These are phyloP conservation scores for Dactylella cylindrospora DNA, from an alignment of 2,329 filamentous ascomycete genomes.

Conservation along the genomic window DNA sequence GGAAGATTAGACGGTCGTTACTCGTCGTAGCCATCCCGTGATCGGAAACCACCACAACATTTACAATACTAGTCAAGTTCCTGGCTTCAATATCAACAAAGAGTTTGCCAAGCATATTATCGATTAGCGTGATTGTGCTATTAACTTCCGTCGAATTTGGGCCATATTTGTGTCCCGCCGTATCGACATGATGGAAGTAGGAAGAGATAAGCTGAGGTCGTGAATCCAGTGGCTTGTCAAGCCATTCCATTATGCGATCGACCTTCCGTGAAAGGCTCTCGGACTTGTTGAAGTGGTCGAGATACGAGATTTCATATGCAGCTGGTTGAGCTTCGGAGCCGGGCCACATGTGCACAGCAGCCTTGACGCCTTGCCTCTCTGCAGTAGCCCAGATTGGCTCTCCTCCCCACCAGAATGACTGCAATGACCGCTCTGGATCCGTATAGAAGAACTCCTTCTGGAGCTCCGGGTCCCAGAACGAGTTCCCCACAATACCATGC, in stretches of 20 bases:
- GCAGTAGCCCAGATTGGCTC: slow-evolving; percentile 94
- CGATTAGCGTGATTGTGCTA: slow-evolving; percentile 73
- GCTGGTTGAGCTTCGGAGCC: slow-evolving; percentile 86
- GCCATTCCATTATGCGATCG: slow-evolving; percentile 72
- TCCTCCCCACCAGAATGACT: slow-evolving; percentile 90
- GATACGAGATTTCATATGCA: slow-evolving; percentile 70
- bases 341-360: slow-evolving; percentile 97
- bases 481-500: slow-evolving; percentile 90
- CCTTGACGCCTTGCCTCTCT: slow-evolving; percentile 74
- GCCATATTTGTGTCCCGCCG: slow-evolving; percentile 81
- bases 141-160: slow-evolving; percentile 93
- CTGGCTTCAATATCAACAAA: slow-evolving; percentile 74
- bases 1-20: slow-evolving; percentile 73
- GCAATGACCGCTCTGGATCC: slow-evolving; percentile 70
- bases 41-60: slow-evolving; percentile 93
- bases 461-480: slow-evolving; percentile 82
- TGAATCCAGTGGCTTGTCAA: slow-evolving; percentile 72
- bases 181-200: slow-evolving; percentile 91
- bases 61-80: slow-evolving; percentile 86
- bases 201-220: slow-evolving; percentile 89
- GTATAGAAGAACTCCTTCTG: slow-evolving; percentile 86
- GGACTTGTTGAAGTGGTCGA: slow-evolving; percentile 81
- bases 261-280: slow-evolving; percentile 77
- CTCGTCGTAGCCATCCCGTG: slow-evolving; percentile 98
- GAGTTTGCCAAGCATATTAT: slow-evolving; percentile 75